Evolutionary conservation across 768 basidiomycete genomes (phyloP).

Genomic region (Amanita thiersii): DNA sequence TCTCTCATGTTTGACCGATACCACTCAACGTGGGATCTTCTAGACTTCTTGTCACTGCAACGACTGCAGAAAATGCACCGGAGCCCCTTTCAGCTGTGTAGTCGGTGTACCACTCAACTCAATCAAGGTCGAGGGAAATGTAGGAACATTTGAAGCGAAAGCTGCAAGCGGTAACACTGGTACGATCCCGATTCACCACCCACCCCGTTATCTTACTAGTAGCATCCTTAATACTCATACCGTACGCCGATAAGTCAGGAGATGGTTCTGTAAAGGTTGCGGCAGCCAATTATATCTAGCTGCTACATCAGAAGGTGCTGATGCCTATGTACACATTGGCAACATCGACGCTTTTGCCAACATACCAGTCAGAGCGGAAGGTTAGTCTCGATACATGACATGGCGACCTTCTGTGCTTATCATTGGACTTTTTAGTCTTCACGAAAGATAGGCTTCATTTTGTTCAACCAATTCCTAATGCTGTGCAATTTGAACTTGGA

Average conservation of each 20-base stretch:
- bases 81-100: neutral
- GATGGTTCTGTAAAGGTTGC: constrained; percentile 6
- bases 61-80: constrained; percentile 2
- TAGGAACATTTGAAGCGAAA: neutral
- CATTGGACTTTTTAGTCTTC: too few relatives aligned
- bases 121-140: neutral
- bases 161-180: neutral
- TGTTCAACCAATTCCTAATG: too few relatives aligned
- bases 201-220: too few relatives aligned
- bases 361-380: neutral
- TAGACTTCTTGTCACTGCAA: constrained; percentile 3
- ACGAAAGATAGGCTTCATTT: too few relatives aligned
- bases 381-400: constrained; percentile 2
- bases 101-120: neutral
- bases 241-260: too few relatives aligned
- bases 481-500: too few relatives aligned
- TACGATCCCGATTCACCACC: too few relatives aligned
- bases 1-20: neutral
- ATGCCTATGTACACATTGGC: neutral
- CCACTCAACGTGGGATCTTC: neutral
- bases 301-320: neutral
- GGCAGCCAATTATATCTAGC: constrained; percentile 2
- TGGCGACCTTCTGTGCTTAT: neutral
- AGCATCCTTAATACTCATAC: too few relatives aligned
- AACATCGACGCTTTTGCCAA: constrained; percentile 5